Evolutionary conservation across 2,329 filamentous ascomycete species (phyloP).

Genomic region (Talaromyces verruculosus): DNA sequence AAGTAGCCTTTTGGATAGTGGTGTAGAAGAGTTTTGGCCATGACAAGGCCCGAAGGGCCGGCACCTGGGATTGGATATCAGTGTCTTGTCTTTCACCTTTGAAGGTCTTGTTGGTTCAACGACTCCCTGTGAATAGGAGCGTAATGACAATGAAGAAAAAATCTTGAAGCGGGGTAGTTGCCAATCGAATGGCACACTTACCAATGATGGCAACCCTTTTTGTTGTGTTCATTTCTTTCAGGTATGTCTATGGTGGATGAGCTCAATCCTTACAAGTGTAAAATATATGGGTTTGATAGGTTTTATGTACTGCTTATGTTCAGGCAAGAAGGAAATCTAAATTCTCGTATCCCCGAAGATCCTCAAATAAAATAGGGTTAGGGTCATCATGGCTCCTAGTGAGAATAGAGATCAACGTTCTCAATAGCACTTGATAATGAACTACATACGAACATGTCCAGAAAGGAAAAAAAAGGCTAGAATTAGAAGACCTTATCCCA

Average conservation of each 20-base stretch:
- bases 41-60: conserved; percentile 67
- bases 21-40: conserved; percentile 70
- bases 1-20: conserved; percentile 57
- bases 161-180: not conserved
- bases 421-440: not conserved
- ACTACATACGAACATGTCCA: not conserved
- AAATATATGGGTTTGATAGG: not conserved
- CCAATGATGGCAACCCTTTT: conserved; percentile 57
- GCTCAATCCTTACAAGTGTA: not conserved
- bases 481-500: not conserved
- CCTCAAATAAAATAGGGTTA: not conserved
- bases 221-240: conserved; percentile 23
- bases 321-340: not conserved
- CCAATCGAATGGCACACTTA: conserved; percentile 27
- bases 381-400: not conserved
- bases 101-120: not conserved
- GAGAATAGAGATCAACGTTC: not conserved
- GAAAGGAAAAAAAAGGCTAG: not conserved
- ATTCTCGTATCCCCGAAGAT: not conserved
- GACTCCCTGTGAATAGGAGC: not conserved
- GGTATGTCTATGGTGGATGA: not conserved
- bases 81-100: not conserved
- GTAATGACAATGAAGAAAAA: not conserved
- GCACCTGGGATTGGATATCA: conserved; percentile 52
- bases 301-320: not conserved